phyloP scores from a whole-genome alignment of 1,284 basidiomycete genomes.

The Puccinia novopanici region DNA sequence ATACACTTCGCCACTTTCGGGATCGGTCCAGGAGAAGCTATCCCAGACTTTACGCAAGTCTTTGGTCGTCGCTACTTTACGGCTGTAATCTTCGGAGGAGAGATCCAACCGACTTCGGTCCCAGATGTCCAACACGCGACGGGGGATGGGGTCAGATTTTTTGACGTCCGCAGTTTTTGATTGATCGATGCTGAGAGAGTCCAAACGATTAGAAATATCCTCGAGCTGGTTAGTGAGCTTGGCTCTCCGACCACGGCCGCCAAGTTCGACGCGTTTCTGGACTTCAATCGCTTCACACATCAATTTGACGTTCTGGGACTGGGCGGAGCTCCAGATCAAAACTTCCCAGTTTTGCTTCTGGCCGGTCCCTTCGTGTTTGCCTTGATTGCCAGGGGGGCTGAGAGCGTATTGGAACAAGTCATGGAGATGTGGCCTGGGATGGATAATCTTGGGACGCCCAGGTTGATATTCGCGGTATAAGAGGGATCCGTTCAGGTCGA shows the following conservation, averaged over 20 bases:
- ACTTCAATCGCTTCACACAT: constrained; percentile 56
- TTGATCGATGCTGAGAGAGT: constrained; percentile 18
- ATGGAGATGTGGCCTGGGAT: constrained; percentile 25
- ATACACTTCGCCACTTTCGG: background rate
- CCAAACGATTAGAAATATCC: constrained; percentile 33
- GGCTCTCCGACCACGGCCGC: background rate
- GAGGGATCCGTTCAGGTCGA: constrained; percentile 38
- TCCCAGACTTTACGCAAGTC: constrained; percentile 37
- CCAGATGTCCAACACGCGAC: constrained; percentile 32
- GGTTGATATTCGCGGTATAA: background rate
- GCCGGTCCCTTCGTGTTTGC: background rate
- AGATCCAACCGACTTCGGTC: constrained; percentile 26
- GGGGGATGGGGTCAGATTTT: background rate
- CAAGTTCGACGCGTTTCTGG: background rate
- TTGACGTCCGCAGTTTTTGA: background rate
- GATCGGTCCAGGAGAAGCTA: constrained; percentile 13
- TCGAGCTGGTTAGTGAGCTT: constrained; percentile 1
- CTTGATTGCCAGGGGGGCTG: background rate
- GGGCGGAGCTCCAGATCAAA: constrained; percentile 84
- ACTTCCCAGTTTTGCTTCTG: constrained; percentile 64
- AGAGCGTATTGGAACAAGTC: constrained; percentile 35
- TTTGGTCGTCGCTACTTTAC: constrained; percentile 33
- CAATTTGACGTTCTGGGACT: constrained; percentile 73
- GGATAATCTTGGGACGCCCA: constrained; percentile 4
- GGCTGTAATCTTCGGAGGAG: constrained; percentile 5